Evolutionary conservation across 768 basidiomycete species (phyloP).

Genomic region (Fistulinella prunicolor): DNA sequence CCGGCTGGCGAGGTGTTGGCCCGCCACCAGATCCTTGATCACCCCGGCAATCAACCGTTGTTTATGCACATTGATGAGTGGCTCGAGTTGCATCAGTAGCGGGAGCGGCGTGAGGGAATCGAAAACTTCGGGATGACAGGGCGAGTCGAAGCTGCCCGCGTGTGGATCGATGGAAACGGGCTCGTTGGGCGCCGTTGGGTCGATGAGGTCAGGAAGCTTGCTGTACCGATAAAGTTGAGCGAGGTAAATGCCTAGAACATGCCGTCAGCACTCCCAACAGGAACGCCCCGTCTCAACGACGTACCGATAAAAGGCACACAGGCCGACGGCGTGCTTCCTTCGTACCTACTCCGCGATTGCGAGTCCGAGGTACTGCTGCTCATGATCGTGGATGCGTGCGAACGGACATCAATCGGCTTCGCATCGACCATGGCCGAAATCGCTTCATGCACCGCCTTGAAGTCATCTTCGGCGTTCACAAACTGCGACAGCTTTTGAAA

Average conservation of each 20-base stretch:
- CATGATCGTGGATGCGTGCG: slow-evolving; percentile 53
- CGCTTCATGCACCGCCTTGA: slow-evolving; percentile 68
- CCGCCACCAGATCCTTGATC: slow-evolving; percentile 76
- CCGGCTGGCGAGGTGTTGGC: slow-evolving; percentile 77
- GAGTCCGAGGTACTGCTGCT: slow-evolving; percentile 45
- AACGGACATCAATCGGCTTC: slow-evolving; percentile 53
- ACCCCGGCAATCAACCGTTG: slow-evolving; percentile 78
- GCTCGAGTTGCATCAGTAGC: slow-evolving; percentile 74
- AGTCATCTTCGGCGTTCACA: slow-evolving; percentile 61
- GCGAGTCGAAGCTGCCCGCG: slow-evolving; percentile 63
- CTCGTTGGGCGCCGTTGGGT: slow-evolving; percentile 75
- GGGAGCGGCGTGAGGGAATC: slow-evolving; percentile 69
- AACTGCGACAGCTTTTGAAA: slow-evolving; percentile 70
- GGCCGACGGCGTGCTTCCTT: slow-evolving; percentile 45
- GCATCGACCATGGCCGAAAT: slow-evolving; percentile 63
- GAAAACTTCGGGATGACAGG: slow-evolving; percentile 78
- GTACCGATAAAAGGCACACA: slow-evolving; percentile 86
- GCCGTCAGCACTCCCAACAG: slow-evolving; percentile 1
- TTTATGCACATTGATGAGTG: slow-evolving; percentile 86
- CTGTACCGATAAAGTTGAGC: slow-evolving; percentile 64
- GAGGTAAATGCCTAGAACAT: slow-evolving; percentile 64
- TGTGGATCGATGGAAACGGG: slow-evolving; percentile 61
- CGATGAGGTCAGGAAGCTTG: slow-evolving; percentile 74
- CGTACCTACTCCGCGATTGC: slow-evolving; percentile 37
- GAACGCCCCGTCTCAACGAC: not conserved